Conservation (phyloP, 1,284 basidiomycete genomes). For the Leccinum pallidistipes region DNA sequence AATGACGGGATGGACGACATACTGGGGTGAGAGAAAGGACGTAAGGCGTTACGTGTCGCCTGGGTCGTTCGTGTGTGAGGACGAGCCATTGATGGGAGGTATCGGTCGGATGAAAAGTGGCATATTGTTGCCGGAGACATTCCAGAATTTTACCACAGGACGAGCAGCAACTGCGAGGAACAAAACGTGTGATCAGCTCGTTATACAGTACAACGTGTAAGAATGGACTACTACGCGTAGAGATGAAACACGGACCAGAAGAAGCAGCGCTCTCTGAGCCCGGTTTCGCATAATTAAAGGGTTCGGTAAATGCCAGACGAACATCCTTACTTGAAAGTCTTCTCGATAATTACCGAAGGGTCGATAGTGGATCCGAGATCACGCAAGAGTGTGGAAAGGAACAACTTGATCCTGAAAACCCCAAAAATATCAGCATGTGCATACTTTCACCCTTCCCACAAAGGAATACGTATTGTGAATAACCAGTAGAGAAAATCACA, state of each 20-base stretch:
- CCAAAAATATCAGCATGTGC: slow-evolving; percentile 21
- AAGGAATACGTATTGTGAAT: slow-evolving; percentile 1
- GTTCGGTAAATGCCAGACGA: slow-evolving; percentile 16
- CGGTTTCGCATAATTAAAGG: slow-evolving; percentile 23
- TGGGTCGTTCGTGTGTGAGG: slow-evolving; percentile 13
- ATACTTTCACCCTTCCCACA: slow-evolving; percentile 3
- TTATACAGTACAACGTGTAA: slow-evolving; percentile 7
- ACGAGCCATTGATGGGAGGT: slow-evolving; percentile 6
- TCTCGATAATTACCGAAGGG: slow-evolving; percentile 56
- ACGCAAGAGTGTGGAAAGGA: slow-evolving; percentile 55
- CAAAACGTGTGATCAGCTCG: slow-evolving; percentile 13
- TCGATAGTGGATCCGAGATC: slow-evolving; percentile 58
- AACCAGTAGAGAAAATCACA: neutral
- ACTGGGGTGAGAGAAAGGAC: slow-evolving; percentile 8
- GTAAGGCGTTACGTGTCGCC: slow-evolving; percentile 20
- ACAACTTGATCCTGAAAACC: slow-evolving; percentile 55
- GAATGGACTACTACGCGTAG: slow-evolving; percentile 11
- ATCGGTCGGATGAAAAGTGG: slow-evolving; percentile 45
- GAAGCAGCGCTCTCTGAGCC: slow-evolving; percentile 12
- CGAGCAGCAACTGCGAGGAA: slow-evolving; percentile 49
- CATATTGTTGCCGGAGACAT: slow-evolving; percentile 54
- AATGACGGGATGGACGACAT: slow-evolving; percentile 21
- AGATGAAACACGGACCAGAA: slow-evolving; percentile 27
- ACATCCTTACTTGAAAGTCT: slow-evolving; percentile 56
- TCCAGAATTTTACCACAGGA: slow-evolving; percentile 53